phyloP scores from a whole-genome alignment of 2,329 filamentous ascomycete species.

The Diaporthe sp. region DNA sequence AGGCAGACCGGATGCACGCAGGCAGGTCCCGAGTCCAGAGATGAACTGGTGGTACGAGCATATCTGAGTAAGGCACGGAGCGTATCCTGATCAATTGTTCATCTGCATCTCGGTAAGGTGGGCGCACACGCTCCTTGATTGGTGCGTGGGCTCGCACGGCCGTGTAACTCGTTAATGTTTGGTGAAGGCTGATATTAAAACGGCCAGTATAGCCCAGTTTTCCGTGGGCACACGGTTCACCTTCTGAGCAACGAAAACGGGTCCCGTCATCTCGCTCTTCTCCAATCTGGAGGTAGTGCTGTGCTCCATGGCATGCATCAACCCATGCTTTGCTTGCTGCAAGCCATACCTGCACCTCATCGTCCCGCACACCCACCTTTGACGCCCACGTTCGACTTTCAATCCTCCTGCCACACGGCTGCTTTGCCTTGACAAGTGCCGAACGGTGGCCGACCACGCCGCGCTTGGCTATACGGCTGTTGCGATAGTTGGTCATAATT shows the following conservation, averaged over 20 bases:
- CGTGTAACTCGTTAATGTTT: constrained; percentile 38
- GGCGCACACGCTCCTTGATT: constrained; percentile 23
- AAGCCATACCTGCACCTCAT: constrained; percentile 42
- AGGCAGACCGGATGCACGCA: constrained; percentile 33
- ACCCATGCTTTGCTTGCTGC: constrained; percentile 42
- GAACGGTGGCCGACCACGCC: background rate
- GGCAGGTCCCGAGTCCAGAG: constrained; percentile 38
- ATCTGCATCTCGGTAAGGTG: constrained; percentile 37
- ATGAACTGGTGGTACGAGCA: constrained; percentile 36
- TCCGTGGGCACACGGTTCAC: constrained; percentile 35
- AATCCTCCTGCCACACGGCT: constrained; percentile 11
- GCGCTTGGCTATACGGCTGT: background rate
- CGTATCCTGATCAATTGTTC: constrained; percentile 33
- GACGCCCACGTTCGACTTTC: constrained; percentile 29
- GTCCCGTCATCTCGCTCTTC: constrained; percentile 39
- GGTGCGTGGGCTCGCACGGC: constrained; percentile 24
- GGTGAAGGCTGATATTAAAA: constrained; percentile 39
- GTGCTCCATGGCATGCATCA: constrained; percentile 37
- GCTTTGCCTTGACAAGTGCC: constrained; percentile 21
- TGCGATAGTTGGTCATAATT: background rate
- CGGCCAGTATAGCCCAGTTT: constrained; percentile 35
- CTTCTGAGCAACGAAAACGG: constrained; percentile 32
- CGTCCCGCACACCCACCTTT: constrained; percentile 38
- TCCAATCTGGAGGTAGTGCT: constrained; percentile 33
- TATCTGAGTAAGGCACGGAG: constrained; percentile 31